Conservation (phyloP, 2,329 filamentous ascomycete genomes). For the Lizonia empirigonia region DNA sequence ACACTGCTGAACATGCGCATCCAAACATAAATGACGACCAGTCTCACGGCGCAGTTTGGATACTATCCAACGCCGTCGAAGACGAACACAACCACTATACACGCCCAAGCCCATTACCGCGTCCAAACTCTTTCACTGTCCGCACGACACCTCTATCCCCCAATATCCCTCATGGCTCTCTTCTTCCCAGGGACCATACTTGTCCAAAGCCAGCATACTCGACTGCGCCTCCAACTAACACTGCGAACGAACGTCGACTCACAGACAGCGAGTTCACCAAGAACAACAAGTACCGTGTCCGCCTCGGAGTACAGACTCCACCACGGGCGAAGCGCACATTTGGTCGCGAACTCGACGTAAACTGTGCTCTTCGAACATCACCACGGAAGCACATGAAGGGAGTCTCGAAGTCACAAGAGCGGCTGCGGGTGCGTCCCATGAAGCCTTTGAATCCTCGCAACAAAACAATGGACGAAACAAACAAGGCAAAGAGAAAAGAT, state of each 20-base stretch:
- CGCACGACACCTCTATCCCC: background rate
- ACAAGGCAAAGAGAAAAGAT: constrained; percentile 2
- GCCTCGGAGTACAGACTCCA: background rate
- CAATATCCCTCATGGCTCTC: background rate
- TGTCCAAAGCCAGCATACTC: background rate
- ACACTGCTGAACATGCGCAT: too few species aligned
- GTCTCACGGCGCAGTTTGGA: background rate
- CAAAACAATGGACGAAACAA: background rate
- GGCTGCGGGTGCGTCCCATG: background rate
- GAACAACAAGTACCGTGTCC: background rate
- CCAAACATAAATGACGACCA: too few species aligned
- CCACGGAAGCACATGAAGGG: background rate
- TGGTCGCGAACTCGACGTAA: constrained; percentile 4
- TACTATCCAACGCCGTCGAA: background rate
- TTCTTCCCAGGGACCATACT: background rate
- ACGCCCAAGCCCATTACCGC: too few species aligned
- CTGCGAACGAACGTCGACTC: background rate
- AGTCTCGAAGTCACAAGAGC: background rate
- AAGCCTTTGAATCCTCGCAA: background rate
- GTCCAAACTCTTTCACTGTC: background rate
- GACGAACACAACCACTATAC: background rate
- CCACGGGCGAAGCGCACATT: constrained; percentile 2
- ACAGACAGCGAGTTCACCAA: background rate
- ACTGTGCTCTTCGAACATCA: background rate
- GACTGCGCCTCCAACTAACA: background rate